phyloP scores from a whole-genome alignment of 352 stramenopile genomes.

The Phytophthora ramorum region DNA sequence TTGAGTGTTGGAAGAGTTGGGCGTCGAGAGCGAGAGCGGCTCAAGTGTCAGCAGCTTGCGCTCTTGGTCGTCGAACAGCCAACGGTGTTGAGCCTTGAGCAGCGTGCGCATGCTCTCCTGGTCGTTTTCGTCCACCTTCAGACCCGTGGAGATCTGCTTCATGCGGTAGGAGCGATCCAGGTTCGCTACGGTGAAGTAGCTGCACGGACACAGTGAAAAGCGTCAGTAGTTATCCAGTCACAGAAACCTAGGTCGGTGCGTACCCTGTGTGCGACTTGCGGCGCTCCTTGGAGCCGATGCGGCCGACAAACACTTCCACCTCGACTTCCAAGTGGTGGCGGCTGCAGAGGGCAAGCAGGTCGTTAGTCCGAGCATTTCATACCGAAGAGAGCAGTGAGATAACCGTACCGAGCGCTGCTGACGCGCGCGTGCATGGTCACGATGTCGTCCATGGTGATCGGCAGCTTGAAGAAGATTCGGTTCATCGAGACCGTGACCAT shows the following conservation, averaged over 20 bases:
- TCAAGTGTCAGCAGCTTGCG: slow-evolving; percentile 62
- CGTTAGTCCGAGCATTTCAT: neutral
- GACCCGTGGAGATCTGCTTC: slow-evolving; percentile 62
- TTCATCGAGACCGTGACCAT: slow-evolving; percentile 77
- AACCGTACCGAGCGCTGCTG: slow-evolving; percentile 56
- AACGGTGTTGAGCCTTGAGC: slow-evolving; percentile 77
- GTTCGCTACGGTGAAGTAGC: slow-evolving; percentile 76
- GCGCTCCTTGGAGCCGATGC: slow-evolving; percentile 50
- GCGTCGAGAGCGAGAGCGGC: slow-evolving; percentile 55
- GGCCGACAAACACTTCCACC: slow-evolving; percentile 73
- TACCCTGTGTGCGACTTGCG: slow-evolving; percentile 70
- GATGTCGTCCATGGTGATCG: slow-evolving; percentile 71
- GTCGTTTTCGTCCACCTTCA: slow-evolving; percentile 64
- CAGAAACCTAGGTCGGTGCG: neutral
- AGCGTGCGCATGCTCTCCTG: slow-evolving; percentile 71
- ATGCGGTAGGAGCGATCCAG: slow-evolving; percentile 62
- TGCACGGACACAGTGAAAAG: slow-evolving; percentile 5
- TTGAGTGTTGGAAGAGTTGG: slow-evolving; percentile 15
- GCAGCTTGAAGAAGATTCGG: slow-evolving; percentile 76
- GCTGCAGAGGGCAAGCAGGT: slow-evolving; percentile 24
- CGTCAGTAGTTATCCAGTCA: no score
- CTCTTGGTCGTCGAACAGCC: slow-evolving; percentile 76
- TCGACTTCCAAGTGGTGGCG: slow-evolving; percentile 75
- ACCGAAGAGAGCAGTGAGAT: neutral
- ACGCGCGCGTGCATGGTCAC: slow-evolving; percentile 71